Evolutionary conservation across 2,329 filamentous ascomycete species (phyloP).

Genomic region (Trichoderma oligosporum): DNA sequence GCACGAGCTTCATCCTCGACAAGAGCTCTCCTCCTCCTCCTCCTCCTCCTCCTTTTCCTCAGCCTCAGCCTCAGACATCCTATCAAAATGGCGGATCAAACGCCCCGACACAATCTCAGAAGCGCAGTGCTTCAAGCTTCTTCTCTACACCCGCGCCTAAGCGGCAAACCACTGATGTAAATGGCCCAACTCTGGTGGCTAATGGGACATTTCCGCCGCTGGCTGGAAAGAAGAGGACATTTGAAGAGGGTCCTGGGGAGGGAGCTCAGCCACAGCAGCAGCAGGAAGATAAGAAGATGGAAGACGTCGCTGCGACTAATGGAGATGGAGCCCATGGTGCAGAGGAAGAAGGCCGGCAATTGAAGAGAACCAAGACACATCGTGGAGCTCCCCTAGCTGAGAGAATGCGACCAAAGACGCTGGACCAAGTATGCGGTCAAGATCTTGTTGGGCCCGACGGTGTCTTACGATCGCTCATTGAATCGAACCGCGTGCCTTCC

Average conservation of each 20-base stretch:
- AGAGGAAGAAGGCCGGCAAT: conserved; percentile 38
- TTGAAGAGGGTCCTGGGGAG: conserved; percentile 51
- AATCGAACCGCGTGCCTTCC: conserved; percentile 79
- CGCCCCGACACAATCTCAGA: conserved; percentile 42
- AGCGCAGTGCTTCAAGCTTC: conserved; percentile 55
- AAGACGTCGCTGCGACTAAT: neutral
- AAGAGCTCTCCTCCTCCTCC: conserved; percentile 31
- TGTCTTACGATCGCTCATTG: conserved; percentile 81
- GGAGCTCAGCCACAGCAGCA: neutral
- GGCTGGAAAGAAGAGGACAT: conserved; percentile 48
- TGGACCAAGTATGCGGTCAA: conserved; percentile 88
- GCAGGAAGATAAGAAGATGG: conserved; percentile 1
- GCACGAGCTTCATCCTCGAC: conserved; percentile 63
- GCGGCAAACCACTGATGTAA: conserved; percentile 37
- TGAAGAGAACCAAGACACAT: conserved; percentile 66
- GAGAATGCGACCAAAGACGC: conserved; percentile 78
- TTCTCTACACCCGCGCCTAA: conserved; percentile 61
- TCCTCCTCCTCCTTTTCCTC: conserved; percentile 32
- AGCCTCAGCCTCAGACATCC: conserved; percentile 33
- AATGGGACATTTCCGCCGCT: conserved; percentile 32
- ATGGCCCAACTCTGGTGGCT: conserved; percentile 33
- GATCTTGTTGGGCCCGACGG: conserved; percentile 82
- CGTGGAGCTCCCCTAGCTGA: conserved; percentile 83
- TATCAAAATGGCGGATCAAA: conserved; percentile 23
- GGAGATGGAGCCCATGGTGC: conserved; percentile 13